Percentiles rank a stretch among this genome's conserved stretches.
Conservation (phyloP, 331 rosid species). For the Saraca asoca region DNA sequence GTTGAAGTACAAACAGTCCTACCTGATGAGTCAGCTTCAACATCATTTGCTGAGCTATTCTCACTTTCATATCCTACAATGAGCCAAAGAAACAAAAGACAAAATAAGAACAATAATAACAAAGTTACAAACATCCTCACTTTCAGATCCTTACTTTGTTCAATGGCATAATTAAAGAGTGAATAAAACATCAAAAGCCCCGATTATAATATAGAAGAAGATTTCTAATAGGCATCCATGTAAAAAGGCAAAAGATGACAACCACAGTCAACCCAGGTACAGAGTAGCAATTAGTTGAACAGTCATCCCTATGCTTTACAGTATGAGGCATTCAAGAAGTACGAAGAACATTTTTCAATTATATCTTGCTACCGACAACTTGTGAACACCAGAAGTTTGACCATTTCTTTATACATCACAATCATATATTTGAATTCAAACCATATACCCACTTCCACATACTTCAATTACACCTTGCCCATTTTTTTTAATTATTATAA, state of each 20-base stretch:
- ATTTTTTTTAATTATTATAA: too few relatives aligned
- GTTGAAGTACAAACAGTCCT: conserved; percentile 26
- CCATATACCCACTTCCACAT: too few relatives aligned
- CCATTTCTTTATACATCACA: neutral
- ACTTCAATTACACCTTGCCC: too few relatives aligned
- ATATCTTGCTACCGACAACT: too few relatives aligned
- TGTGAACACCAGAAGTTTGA: too few relatives aligned
- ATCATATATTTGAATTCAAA: too few relatives aligned
- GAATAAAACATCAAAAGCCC: conserved; percentile 17
- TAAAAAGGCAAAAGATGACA: neutral
- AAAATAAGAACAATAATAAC: neutral
- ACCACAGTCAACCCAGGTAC: neutral
- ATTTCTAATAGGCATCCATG: neutral
- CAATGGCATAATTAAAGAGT: neutral
- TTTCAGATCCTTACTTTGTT: neutral
- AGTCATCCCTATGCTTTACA: neutral
- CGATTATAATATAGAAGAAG: neutral
- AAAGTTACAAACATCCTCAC: neutral
- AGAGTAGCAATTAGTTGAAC: neutral
- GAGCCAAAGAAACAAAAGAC: neutral
- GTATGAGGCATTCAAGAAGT: neutral
- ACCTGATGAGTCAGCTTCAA: conserved; percentile 61
- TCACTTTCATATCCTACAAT: conserved; percentile 69
- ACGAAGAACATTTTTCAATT: neutral
- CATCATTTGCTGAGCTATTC: conserved; percentile 68